Evolutionary conservation across 2,329 filamentous ascomycete genomes (phyloP).

Genomic region (Neofusicoccum kwambonambiense): DNA sequence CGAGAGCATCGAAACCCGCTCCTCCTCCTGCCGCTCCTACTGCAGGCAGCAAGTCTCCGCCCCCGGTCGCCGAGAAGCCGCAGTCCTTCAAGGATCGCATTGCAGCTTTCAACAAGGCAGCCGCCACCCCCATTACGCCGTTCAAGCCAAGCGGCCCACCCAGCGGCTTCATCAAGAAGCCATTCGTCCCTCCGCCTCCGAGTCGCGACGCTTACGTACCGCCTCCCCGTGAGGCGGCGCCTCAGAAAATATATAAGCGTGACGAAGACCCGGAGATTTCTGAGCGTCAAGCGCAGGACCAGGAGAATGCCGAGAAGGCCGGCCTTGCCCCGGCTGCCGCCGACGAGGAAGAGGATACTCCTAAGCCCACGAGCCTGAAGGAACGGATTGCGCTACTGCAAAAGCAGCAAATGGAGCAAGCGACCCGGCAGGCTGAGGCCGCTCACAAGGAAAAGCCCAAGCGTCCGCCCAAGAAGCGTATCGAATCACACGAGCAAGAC

Average conservation of each 20-base stretch:
- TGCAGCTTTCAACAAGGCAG: conserved; percentile 91
- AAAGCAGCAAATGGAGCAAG: conserved; percentile 89
- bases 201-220: conserved; percentile 90
- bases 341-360: conserved; percentile 70
- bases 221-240: conserved; percentile 66
- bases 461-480: conserved; percentile 65
- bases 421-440: conserved; percentile 75
- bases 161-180: conserved; percentile 85
- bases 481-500: conserved; percentile 45
- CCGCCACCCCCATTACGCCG: conserved; percentile 81
- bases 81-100: conserved; percentile 93
- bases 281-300: conserved; percentile 64
- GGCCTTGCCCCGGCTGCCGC: conserved; percentile 54
- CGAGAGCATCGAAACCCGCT: conserved; percentile 39
- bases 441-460: conserved; percentile 83
- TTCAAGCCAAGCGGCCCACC: conserved; percentile 74
- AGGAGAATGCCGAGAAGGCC: conserved; percentile 67
- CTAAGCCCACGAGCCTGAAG: conserved; percentile 90
- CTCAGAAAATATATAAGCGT: conserved; percentile 75
- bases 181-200: conserved; percentile 91
- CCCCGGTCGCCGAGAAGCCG: conserved; percentile 72
- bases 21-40: conserved; percentile 34
- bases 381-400: conserved; percentile 93
- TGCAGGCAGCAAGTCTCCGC: conserved; percentile 54
- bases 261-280: conserved; percentile 75